These are phyloP conservation scores for Ceratocystis alfenasii DNA, from an alignment of 2,329 filamentous ascomycete genomes.

Conservation along the genomic window DNA sequence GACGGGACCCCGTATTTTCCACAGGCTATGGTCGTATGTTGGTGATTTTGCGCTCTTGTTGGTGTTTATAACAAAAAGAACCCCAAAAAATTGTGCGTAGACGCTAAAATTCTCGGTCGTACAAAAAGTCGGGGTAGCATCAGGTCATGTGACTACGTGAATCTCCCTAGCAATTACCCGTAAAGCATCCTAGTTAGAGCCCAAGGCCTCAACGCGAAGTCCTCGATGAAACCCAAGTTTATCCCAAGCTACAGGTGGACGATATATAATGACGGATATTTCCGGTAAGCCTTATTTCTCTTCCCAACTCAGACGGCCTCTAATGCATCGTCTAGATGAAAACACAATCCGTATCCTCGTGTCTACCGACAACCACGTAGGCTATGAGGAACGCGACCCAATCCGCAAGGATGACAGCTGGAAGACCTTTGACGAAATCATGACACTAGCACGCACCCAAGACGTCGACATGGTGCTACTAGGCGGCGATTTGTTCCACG, in stretches of 20 bases:
- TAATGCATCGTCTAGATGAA: conserved; percentile 31
- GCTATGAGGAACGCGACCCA: conserved; percentile 84
- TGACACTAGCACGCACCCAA: conserved; percentile 71
- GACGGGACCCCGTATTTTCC: not conserved
- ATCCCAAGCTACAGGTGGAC: not conserved
- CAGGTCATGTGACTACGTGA: conserved; percentile 6
- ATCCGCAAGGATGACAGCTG: conserved; percentile 96
- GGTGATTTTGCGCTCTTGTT: not conserved
- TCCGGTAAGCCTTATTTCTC: not conserved
- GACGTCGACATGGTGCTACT: conserved; percentile 97
- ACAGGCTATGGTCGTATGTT: conserved; percentile 17
- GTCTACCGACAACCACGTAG: conserved; percentile 95
- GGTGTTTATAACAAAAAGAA: not conserved
- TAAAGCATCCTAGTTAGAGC: not conserved
- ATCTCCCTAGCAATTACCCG: not conserved
- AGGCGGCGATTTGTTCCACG: conserved; percentile 90
- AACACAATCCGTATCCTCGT: conserved; percentile 92
- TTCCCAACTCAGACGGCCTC: not conserved
- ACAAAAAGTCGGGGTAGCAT: not conserved
- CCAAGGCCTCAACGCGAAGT: not conserved
- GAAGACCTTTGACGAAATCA: conserved; percentile 89
- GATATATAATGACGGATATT: not conserved
- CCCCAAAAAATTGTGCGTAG: not conserved
- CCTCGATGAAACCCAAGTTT: not conserved
- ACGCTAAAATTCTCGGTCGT: not conserved